Conservation (phyloP, 352 stramenopile genomes). For the Pythium grandisporangium region DNA sequence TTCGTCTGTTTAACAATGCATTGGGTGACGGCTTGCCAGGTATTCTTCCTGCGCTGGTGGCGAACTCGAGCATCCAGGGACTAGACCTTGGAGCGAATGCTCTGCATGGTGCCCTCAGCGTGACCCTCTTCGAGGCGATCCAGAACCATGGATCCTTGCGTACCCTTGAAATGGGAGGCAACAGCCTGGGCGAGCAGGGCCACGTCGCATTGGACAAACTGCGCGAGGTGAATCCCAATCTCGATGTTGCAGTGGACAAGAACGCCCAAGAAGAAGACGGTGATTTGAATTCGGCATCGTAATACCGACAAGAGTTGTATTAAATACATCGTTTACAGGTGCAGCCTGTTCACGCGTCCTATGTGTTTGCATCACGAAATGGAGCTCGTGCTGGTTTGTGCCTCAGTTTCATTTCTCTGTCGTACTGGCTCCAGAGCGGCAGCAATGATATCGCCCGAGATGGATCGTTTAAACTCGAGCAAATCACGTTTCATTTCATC, state of each 20-base stretch:
- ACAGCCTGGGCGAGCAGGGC: constrained; percentile 60
- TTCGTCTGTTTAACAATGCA: constrained; percentile 78
- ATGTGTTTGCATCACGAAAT: not conserved
- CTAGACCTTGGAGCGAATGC: constrained; percentile 66
- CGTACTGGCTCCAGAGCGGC: constrained; percentile 29
- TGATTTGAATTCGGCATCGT: constrained; percentile 15
- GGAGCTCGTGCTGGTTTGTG: not conserved
- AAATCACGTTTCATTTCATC: constrained; percentile 63
- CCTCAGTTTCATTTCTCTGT: constrained; percentile 13
- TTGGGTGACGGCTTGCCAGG: constrained; percentile 36
- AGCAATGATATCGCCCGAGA: constrained; percentile 45
- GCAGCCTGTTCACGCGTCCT: not conserved
- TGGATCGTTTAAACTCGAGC: constrained; percentile 42
- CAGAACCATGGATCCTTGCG: constrained; percentile 57
- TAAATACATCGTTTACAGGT: constrained; percentile 4
- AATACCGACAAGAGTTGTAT: constrained; percentile 5
- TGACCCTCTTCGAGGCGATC: constrained; percentile 50
- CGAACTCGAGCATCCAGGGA: constrained; percentile 46
- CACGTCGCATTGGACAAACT: constrained; percentile 54
- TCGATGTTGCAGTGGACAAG: constrained; percentile 80
- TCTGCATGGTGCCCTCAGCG: constrained; percentile 48
- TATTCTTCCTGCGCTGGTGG: constrained; percentile 34
- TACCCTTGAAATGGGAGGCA: constrained; percentile 80
- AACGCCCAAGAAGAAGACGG: constrained; percentile 63
- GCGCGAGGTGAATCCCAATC: constrained; percentile 31